Conservation (phyloP, 176 grass and related monocot genomes). For the Stipa capillata region DNA sequence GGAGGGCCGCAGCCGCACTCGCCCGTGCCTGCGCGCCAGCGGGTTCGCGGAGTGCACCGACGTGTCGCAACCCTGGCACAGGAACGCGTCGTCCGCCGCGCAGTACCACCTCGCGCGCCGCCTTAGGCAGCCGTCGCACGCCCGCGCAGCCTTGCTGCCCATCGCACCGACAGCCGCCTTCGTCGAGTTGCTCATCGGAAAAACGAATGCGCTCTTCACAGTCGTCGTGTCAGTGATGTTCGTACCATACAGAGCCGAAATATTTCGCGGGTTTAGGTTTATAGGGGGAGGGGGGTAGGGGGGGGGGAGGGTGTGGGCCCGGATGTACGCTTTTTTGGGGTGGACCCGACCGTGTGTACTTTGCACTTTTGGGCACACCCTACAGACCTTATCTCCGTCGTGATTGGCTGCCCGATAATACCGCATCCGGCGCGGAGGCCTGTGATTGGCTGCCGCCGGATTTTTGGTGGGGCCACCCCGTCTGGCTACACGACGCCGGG, state of each 20-base stretch:
- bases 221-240: neutral
- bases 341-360: neutral
- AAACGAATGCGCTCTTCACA: neutral
- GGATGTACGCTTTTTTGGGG: neutral
- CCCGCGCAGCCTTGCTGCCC: slow-evolving; percentile 58
- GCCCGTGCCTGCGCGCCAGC: slow-evolving; percentile 65
- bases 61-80: slow-evolving; percentile 77
- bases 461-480: slow-evolving; percentile 25
- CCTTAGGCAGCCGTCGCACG: slow-evolving; percentile 75
- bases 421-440: slow-evolving; percentile 10
- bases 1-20: slow-evolving; percentile 48
- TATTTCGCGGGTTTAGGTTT: slow-evolving; percentile 9
- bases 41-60: slow-evolving; percentile 88
- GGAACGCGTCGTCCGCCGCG: slow-evolving; percentile 84
- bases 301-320: neutral
- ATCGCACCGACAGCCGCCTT: slow-evolving; percentile 28
- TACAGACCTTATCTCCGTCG: slow-evolving; percentile 37
- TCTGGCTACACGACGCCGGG: neutral
- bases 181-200: slow-evolving; percentile 40
- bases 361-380: slow-evolving; percentile 35
- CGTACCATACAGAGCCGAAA: neutral
- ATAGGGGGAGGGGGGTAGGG: neutral
- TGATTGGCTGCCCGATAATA: slow-evolving; percentile 20
- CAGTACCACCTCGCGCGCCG: slow-evolving; percentile 87
- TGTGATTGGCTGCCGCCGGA: slow-evolving; percentile 41